Percentiles rank a stretch among this genome's conserved stretches.
These are phyloP conservation scores for Xylaria sp. DNA, from an alignment of 2,329 filamentous ascomycete genomes.

Conservation along the genomic window DNA sequence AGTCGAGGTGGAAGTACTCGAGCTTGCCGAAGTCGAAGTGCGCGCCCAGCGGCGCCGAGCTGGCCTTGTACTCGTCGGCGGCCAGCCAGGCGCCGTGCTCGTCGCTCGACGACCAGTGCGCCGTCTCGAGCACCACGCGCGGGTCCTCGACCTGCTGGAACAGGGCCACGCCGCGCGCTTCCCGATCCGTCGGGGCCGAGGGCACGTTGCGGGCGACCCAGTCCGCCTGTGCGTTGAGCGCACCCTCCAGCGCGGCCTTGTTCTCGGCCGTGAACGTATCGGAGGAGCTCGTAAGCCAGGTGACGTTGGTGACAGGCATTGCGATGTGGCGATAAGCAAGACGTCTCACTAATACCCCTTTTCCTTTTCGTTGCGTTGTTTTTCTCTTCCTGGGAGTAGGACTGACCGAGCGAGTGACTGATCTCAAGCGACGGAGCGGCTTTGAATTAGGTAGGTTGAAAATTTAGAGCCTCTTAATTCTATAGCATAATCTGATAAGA, in stretches of 20 bases:
- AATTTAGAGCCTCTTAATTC: conserved; percentile 16
- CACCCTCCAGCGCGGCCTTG: conserved; percentile 56
- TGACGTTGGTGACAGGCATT: conserved; percentile 48
- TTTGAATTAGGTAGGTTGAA: conserved; percentile 1
- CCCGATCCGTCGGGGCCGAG: conserved; percentile 52
- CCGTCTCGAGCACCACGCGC: conserved; percentile 56
- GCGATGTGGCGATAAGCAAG: neutral
- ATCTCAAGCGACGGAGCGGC: neutral
- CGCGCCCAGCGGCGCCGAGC: conserved; percentile 50
- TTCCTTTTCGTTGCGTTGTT: neutral
- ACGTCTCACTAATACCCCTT: neutral
- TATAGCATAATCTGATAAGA: conserved; percentile 31
- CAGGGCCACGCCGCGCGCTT: conserved; percentile 50
- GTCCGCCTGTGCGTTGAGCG: conserved; percentile 53
- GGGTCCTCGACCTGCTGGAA: conserved; percentile 54
- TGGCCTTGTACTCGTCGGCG: conserved; percentile 54
- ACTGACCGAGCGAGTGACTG: neutral
- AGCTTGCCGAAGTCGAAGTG: conserved; percentile 52
- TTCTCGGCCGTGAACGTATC: conserved; percentile 50
- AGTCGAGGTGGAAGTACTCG: conserved; percentile 56
- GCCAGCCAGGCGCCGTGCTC: conserved; percentile 58
- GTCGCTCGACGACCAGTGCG: conserved; percentile 57
- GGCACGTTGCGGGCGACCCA: conserved; percentile 54
- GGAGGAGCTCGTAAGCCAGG: conserved; percentile 43
- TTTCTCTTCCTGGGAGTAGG: neutral